phyloP scores from a whole-genome alignment of 1,139 yeast species.

The Lodderomyces margitis region DNA sequence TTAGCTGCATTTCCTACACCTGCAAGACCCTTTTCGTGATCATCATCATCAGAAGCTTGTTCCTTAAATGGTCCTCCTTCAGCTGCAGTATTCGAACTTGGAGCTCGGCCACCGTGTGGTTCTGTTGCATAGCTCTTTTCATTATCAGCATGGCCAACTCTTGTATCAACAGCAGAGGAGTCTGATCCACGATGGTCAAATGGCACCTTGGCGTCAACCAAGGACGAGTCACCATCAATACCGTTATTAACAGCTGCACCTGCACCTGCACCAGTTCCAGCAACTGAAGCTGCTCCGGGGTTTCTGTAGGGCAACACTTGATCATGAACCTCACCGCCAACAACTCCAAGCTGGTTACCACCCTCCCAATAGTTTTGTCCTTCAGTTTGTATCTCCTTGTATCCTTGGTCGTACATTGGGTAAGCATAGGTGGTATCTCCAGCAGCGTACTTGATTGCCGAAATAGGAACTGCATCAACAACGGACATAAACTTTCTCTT shows the following conservation, averaged over 20 bases:
- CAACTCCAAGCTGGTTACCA: slow-evolving; percentile 41
- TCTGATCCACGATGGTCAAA: slow-evolving; percentile 10
- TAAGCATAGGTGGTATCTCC: slow-evolving; percentile 49
- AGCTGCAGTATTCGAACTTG: slow-evolving; percentile 9
- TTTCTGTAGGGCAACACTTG: slow-evolving; percentile 25
- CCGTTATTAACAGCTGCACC: slow-evolving; percentile 3
- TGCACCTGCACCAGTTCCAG: slow-evolving; percentile 5
- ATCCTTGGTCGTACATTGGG: slow-evolving; percentile 64
- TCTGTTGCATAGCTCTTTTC: slow-evolving; percentile 11
- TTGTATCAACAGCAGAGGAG: slow-evolving; percentile 14
- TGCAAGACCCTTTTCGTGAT: slow-evolving; percentile 9
- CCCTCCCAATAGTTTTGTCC: slow-evolving; percentile 54
- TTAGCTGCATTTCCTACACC: slow-evolving; percentile 13
- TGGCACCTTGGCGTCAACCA: neutral
- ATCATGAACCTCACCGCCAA: slow-evolving; percentile 22
- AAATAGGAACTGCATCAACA: slow-evolving; percentile 69
- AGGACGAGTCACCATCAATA: slow-evolving; percentile 3
- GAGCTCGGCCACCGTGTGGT: neutral
- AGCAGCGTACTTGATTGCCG: slow-evolving; percentile 61
- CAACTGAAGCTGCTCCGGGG: slow-evolving; percentile 9
- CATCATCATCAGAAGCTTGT: slow-evolving; percentile 9
- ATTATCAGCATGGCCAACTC: slow-evolving; percentile 19
- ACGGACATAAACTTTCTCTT: slow-evolving; percentile 59
- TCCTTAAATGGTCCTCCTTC: slow-evolving; percentile 12
- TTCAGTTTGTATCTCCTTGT: slow-evolving; percentile 51